Conservation (phyloP, 2,329 filamentous ascomycete genomes). For the Aspergillus amoenus region DNA sequence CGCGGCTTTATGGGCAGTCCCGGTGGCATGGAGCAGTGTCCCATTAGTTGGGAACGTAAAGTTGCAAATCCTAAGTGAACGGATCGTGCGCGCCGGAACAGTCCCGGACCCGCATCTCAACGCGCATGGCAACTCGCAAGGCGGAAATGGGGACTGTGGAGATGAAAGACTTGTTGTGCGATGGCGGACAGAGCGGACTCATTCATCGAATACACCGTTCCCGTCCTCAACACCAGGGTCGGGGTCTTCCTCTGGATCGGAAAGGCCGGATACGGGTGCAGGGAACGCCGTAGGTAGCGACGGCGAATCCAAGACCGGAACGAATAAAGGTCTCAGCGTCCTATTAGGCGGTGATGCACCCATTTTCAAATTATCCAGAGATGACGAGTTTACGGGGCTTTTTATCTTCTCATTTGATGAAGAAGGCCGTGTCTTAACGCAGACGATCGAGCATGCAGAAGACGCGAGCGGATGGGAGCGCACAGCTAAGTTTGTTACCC, state of each 20-base stretch:
- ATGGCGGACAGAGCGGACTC: conserved; percentile 67
- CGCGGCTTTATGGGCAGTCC: conserved; percentile 92
- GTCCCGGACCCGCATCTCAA: conserved; percentile 29
- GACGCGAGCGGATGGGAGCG: conserved; percentile 80
- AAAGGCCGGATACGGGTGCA: conserved; percentile 13
- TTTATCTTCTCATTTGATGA: conserved; percentile 96
- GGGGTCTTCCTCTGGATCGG: background rate
- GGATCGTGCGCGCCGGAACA: conserved; percentile 66
- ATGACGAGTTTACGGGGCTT: conserved; percentile 80
- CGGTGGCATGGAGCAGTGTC: conserved; percentile 90
- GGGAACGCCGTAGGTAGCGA: conserved; percentile 10
- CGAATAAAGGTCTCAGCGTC: conserved; percentile 42
- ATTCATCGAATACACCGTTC: background rate
- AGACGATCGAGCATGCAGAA: conserved; percentile 92
- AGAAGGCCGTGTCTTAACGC: conserved; percentile 77
- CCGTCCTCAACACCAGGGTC: background rate
- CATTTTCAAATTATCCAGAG: conserved; percentile 53
- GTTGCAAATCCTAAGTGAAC: conserved; percentile 83
- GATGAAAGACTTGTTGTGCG: conserved; percentile 84
- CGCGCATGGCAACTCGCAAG: conserved; percentile 30
- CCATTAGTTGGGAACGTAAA: conserved; percentile 88
- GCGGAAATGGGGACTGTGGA: conserved; percentile 24
- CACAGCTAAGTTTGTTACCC: conserved; percentile 79
- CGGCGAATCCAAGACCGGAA: conserved; percentile 23
- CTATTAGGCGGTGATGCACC: conserved; percentile 55